Evolutionary conservation across 225 moss, liverwort and hornwort genomes (phyloP).

Genomic region (Marchantia polymorpha): DNA sequence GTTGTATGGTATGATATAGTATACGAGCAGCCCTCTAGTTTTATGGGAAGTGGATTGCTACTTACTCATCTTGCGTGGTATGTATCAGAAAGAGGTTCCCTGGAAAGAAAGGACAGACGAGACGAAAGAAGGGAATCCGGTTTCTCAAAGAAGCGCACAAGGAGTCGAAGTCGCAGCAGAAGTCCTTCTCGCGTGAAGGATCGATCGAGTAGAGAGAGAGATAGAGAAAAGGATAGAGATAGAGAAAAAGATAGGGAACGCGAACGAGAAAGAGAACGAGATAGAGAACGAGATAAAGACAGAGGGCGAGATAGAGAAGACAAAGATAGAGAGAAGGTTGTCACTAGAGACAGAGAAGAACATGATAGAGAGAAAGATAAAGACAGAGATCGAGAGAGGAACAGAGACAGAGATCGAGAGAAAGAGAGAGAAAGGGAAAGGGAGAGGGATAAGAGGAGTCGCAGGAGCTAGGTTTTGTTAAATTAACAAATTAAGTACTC

Average conservation of each 20-base stretch:
- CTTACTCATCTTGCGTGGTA: background rate
- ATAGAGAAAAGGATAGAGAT: slow-evolving; percentile 60
- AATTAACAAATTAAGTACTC: background rate
- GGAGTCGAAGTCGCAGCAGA: slow-evolving; percentile 88
- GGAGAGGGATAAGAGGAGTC: slow-evolving; percentile 46
- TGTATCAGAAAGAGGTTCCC: slow-evolving; percentile 66
- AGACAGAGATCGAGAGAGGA: slow-evolving; percentile 67
- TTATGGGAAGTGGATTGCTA: no score
- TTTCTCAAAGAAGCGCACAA: slow-evolving; percentile 74
- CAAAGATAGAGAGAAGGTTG: slow-evolving; percentile 53
- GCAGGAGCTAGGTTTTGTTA: slow-evolving; percentile 36
- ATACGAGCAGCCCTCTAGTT: no score
- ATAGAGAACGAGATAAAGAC: slow-evolving; percentile 51
- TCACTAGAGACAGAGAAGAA: slow-evolving; percentile 68
- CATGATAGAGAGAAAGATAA: slow-evolving; percentile 64
- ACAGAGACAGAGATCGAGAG: slow-evolving; percentile 63
- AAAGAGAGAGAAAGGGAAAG: slow-evolving; percentile 64
- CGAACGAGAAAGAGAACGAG: slow-evolving; percentile 48
- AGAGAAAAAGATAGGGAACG: slow-evolving; percentile 48
- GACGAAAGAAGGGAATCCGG: slow-evolving; percentile 66
- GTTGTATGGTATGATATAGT: no score
- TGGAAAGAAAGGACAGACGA: slow-evolving; percentile 78
- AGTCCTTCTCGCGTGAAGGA: slow-evolving; percentile 77
- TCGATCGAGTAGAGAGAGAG: slow-evolving; percentile 71
- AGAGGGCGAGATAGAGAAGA: slow-evolving; percentile 48